phyloP scores from a whole-genome alignment of 805 yeast species.

The Priceomyces haplophilus region DNA sequence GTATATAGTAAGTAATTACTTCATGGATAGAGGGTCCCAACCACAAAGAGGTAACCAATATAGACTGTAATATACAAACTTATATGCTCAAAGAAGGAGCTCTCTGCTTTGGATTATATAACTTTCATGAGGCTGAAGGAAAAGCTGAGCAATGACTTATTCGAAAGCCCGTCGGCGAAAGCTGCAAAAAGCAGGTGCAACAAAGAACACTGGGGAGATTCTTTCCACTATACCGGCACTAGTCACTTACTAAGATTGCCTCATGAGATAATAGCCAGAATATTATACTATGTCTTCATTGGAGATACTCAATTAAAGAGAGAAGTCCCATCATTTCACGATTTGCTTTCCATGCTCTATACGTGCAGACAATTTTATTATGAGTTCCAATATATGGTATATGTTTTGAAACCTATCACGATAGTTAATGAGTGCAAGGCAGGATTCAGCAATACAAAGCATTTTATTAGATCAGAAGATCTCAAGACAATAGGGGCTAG shows the following conservation, averaged over 20 bases:
- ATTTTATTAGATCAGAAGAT: background rate
- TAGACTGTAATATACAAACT: background rate
- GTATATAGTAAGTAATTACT: slow-evolving; percentile 1
- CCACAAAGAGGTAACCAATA: background rate
- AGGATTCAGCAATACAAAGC: background rate
- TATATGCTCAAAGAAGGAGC: background rate
- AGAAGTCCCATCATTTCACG: background rate
- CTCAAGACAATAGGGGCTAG: background rate
- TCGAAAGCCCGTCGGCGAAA: background rate
- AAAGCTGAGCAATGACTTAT: too few species aligned
- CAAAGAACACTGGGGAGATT: background rate
- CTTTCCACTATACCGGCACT: background rate
- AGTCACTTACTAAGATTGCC: slow-evolving; percentile 7
- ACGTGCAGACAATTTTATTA: slow-evolving; percentile 12
- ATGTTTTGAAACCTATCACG: slow-evolving; percentile 10
- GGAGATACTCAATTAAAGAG: background rate
- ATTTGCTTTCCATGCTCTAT: slow-evolving; percentile 8
- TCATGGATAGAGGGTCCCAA: slow-evolving; percentile 1
- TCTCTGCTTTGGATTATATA: too few species aligned
- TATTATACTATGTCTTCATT: slow-evolving; percentile 8
- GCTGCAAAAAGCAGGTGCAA: slow-evolving; percentile 5
- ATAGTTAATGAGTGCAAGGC: slow-evolving; percentile 2
- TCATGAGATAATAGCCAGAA: slow-evolving; percentile 9
- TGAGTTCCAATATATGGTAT: slow-evolving; percentile 10
- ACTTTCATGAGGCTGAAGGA: too few species aligned